Evolutionary conservation across 768 basidiomycete genomes (phyloP).

Genomic region (Hirschioporus abietinus): DNA sequence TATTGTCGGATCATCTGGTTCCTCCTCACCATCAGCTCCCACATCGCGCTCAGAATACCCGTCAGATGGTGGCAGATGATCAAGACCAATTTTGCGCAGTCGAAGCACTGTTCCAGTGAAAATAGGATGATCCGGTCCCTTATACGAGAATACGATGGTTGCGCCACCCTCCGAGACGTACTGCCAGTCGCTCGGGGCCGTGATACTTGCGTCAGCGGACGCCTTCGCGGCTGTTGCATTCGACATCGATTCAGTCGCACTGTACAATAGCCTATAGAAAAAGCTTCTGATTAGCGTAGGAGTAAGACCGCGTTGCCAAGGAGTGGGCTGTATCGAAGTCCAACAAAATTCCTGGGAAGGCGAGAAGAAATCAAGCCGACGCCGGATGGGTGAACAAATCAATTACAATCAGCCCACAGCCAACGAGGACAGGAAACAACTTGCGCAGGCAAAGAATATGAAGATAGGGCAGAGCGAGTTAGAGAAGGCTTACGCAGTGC

Average conservation of each 20-base stretch:
- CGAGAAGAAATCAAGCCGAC: neutral
- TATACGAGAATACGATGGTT: constrained; percentile 82
- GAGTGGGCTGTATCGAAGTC: neutral
- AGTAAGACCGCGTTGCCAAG: neutral
- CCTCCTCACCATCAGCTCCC: constrained; percentile 29
- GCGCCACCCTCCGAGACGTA: constrained; percentile 94
- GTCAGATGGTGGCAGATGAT: neutral
- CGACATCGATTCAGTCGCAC: neutral
- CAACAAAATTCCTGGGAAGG: neutral
- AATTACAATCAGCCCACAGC: neutral
- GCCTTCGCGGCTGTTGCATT: neutral
- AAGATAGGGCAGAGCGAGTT: too few relatives aligned
- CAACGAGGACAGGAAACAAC: neutral
- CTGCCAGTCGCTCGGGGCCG: constrained; percentile 54
- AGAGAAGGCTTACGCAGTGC: too few relatives aligned
- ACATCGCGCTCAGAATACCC: constrained; percentile 5
- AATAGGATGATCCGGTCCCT: constrained; percentile 43
- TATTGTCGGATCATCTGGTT: constrained; percentile 35
- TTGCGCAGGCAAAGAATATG: neutral
- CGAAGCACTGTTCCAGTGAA: constrained; percentile 71
- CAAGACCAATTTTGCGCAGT: constrained; percentile 52
- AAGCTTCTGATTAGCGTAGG: neutral
- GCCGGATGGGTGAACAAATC: neutral
- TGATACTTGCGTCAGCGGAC: constrained; percentile 12
- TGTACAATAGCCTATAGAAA: neutral